Evolutionary conservation across 208 protist species (phyloP), one percentile per base, ranked within the genome.

Genomic region (Crithidia acanthocephali): DNA sequence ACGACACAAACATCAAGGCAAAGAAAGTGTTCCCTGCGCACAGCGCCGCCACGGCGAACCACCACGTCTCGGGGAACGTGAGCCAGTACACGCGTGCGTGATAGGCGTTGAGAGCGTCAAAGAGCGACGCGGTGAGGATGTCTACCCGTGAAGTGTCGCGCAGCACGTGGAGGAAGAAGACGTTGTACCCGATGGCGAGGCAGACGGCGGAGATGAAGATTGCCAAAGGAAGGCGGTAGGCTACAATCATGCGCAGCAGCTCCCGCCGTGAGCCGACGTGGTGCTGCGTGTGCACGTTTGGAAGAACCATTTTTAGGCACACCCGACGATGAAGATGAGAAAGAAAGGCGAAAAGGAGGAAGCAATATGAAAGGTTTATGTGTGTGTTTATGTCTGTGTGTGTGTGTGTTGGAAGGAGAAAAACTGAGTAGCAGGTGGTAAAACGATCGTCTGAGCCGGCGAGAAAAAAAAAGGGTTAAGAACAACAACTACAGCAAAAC

Each of bases 141-240:
- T 20, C 8, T 0, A 25, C 23, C 0, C 33, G 33, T 23, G 27
- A 10, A 9, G 37, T 42, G 5, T 18, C 57, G 4, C 28, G n/a
- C 1, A 72, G 51, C 2, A 78, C 23, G 2, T 4, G 5, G 15
- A 27, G 6, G 13, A 78, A 71, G 32, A 78, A 68, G 4, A 5
- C 0, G 35, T 78, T 78, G 59, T 72, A 68, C 22, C 65, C 72
- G 16, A 37, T 3, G 6, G 44, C 27, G 22, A 78, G 64, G n/a
- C 22, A 7, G 6, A 50, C 40, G n/a, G 72, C 64, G 23, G 50
- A 56, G 22, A 61, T 22, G 15, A 66, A 72, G 59, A 81, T 72
- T 9, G 40, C 6, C 2, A 76, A n/a, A 0, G 76, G 70, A 0
- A 76, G 51, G 3, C 60, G 70, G 55, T 81, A 81, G 8, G 75